A percentile compares a stretch with the other conserved stretches of the same genome.
Conservation (phyloP, 768 basidiomycete species). For the Dioszegia crocea region DNA sequence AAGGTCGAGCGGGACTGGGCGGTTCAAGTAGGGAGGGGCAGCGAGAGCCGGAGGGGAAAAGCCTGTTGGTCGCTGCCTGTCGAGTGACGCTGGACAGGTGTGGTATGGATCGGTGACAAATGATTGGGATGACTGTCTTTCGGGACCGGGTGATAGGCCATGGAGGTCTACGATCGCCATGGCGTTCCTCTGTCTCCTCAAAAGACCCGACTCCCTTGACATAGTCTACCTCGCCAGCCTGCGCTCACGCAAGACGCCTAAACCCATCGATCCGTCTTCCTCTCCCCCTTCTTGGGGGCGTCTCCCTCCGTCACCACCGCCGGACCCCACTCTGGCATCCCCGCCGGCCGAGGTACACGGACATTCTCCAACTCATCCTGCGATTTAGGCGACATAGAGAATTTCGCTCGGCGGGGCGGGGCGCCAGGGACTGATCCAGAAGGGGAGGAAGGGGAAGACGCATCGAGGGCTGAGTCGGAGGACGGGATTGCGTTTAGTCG, state of each 20-base stretch:
- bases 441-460: constrained; percentile 5
- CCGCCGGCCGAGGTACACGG: constrained; percentile 74
- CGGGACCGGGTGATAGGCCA: too few relatives aligned
- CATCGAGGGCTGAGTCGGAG: constrained; percentile 50
- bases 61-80: too few relatives aligned
- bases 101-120: too few relatives aligned
- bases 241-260: constrained; percentile 8
- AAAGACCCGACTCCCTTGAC: too few relatives aligned
- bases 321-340: constrained; percentile 87
- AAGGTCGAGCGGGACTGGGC: too few relatives aligned
- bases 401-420: constrained; percentile 14
- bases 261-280: constrained; percentile 39
- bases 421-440: background rate
- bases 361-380: constrained; percentile 79
- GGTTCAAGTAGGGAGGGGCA: too few relatives aligned
- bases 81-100: too few relatives aligned
- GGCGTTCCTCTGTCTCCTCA: too few relatives aligned
- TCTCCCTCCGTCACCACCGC: constrained; percentile 26
- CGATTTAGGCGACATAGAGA: constrained; percentile 31
- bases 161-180: too few relatives aligned
- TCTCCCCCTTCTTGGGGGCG: constrained; percentile 32
- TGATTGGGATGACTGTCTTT: too few relatives aligned
- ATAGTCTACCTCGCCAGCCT: too few relatives aligned
- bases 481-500: constrained; percentile 18
- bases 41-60: too few relatives aligned